phyloP scores from a whole-genome alignment of 164 flowering plant genomes.

The Umbilicus rupestris region DNA sequence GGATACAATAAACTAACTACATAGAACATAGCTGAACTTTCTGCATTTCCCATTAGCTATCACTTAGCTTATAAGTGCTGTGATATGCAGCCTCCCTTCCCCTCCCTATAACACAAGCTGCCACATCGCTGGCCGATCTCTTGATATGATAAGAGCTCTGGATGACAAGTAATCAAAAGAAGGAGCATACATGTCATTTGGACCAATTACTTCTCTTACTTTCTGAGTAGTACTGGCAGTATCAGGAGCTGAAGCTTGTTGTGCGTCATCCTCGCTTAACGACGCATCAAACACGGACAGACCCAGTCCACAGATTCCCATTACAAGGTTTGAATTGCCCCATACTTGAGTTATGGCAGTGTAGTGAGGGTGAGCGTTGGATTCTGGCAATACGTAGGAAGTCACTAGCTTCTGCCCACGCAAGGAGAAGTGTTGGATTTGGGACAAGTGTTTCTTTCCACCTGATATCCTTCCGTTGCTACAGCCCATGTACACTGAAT shows the following conservation, averaged over 20 bases:
- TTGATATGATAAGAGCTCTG: conserved; percentile 75
- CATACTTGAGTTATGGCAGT: conserved; percentile 86
- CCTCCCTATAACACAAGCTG: conserved; percentile 40
- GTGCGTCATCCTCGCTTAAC: conserved; percentile 44
- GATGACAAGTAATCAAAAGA: conserved; percentile 77
- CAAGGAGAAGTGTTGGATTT: conserved; percentile 69
- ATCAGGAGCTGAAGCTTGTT: background rate
- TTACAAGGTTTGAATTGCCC: conserved; percentile 76
- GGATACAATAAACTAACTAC: background rate
- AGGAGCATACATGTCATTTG: conserved; percentile 82
- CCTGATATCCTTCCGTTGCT: conserved; percentile 25
- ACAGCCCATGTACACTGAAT: conserved; percentile 67
- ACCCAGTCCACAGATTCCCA: conserved; percentile 71
- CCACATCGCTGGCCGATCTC: conserved; percentile 91
- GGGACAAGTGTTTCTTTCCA: conserved; percentile 35
- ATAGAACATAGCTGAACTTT: background rate
- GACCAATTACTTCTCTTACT: conserved; percentile 20
- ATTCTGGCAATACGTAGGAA: conserved; percentile 64
- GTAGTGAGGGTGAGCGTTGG: conserved; percentile 46
- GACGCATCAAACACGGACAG: conserved; percentile 66
- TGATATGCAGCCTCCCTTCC: conserved; percentile 9
- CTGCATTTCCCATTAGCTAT: too few species aligned
- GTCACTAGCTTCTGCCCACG: conserved; percentile 54
- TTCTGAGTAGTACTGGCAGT: background rate
- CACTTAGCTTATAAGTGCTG: background rate